A percentile compares a stretch with the other conserved stretches of the same genome.
Evolutionary conservation across 2,329 filamentous ascomycete species (phyloP).

Genomic region (Apiospora phragmitis): DNA sequence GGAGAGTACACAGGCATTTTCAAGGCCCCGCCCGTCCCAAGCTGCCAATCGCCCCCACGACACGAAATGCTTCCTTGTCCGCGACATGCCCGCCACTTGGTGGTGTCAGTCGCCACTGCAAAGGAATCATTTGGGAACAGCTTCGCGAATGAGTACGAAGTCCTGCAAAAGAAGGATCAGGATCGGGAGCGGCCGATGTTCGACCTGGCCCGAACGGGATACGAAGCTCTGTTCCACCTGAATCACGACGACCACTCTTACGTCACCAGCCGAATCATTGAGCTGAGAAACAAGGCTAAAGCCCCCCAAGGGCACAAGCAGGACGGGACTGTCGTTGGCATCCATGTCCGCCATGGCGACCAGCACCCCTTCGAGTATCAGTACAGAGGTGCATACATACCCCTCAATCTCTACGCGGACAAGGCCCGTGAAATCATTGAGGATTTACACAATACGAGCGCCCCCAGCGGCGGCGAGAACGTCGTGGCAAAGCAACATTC

Average conservation of each 20-base stretch:
- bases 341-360: constrained; percentile 82
- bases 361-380: constrained; percentile 75
- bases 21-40: constrained; percentile 60
- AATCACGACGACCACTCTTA: constrained; percentile 65
- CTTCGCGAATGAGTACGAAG: constrained; percentile 55
- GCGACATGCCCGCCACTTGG: constrained; percentile 70
- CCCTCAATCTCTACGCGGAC: constrained; percentile 66
- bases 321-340: constrained; percentile 61
- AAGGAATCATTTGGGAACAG: constrained; percentile 62
- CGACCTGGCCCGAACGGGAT: constrained; percentile 67
- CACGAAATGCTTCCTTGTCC: constrained; percentile 81
- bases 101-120: constrained; percentile 70
- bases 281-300: constrained; percentile 51
- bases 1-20: constrained; percentile 76
- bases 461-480: constrained; percentile 34
- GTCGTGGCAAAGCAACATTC: constrained; percentile 39
- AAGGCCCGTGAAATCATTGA: constrained; percentile 58
- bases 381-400: constrained; percentile 77
- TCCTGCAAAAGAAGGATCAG: constrained; percentile 48
- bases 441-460: constrained; percentile 44
- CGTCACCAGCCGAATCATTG: constrained; percentile 57
- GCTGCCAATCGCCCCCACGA: constrained; percentile 70
- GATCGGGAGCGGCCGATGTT: constrained; percentile 62
- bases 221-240: constrained; percentile 73
- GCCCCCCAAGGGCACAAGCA: constrained; percentile 43